Evolutionary conservation across 768 basidiomycete genomes (phyloP), one percentile per base, ranked within the genome.

Genomic region (Pluteus cervinus): DNA sequence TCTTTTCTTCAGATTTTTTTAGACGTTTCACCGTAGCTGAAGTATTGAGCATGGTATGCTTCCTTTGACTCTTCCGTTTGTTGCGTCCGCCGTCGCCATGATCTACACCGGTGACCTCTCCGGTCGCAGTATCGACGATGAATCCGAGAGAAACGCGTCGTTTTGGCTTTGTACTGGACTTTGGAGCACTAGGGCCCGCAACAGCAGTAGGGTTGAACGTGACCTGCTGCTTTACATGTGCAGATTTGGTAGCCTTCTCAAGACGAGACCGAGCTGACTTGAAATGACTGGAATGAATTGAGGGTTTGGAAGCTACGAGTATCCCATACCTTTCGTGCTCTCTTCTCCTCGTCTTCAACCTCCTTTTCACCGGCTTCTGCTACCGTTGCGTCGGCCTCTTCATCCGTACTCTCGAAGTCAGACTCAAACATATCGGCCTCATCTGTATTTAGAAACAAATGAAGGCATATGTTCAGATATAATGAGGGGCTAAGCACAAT

Each of bases 351-450:
- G 7, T 81, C 78, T 23, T 62, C 56, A 4, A 72, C 63, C n/a
- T 60, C 62, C 28, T 60, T 68, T 49, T 89, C 86, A 1, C 65
- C 80, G 4, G 61, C 67, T 4, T 75, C 75, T 12, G 65, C 61
- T 8, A 71, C 73, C 17, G 72, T 70, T n/a, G 72, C 69, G 1
- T 58, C 68, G 24, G 73, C 68, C 42, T 80, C 80, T 28, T 86
- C 86, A 41, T 90, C 88, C 0, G 88, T 90, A 46, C 82, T 86
- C 44, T 79, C 84, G 50, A 92, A 91, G 55, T 91, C 88, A 7
- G 83, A 86, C 46, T 73, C 86, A 42, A 88, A 86, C 6, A 81
- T 54, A 50, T 90, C 87, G 46, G 85, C 79, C 54, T 92, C 88
- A 36, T 86, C 88, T 87, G 50, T 29, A 37, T 3, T n/a, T n/a